phyloP scores from a whole-genome alignment of 2,329 filamentous ascomycete species.

The Magnaporthiopsis incrustans region DNA sequence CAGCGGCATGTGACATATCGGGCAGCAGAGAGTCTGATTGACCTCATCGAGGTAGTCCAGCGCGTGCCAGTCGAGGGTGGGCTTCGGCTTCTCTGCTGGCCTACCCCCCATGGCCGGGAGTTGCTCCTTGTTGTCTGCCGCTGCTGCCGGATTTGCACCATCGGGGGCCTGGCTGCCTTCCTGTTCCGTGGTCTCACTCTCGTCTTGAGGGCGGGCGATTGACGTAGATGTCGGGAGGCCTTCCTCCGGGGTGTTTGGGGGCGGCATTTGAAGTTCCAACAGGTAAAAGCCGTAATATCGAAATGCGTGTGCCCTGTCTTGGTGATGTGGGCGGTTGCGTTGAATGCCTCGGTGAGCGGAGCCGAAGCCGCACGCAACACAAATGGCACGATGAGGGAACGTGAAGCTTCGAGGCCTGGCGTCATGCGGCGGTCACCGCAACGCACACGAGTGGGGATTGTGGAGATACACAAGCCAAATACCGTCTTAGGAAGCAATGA shows the following conservation, averaged over 20 bases:
- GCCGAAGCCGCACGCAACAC: neutral
- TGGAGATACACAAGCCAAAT: too few species aligned
- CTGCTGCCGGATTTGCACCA: neutral
- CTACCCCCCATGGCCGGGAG: neutral
- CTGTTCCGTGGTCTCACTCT: neutral
- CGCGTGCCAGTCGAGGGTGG: conserved; percentile 22
- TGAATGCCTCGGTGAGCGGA: neutral
- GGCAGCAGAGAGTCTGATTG: conserved; percentile 28
- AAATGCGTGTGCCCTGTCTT: neutral
- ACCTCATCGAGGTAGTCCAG: conserved; percentile 24
- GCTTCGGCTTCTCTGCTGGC: neutral
- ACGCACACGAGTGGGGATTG: neutral
- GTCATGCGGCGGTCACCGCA: neutral
- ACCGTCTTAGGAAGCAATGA: too few species aligned
- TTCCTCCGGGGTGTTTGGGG: conserved; percentile 19
- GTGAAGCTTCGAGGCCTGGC: neutral
- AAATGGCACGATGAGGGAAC: neutral
- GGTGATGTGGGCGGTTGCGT: neutral
- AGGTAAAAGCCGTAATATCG: neutral
- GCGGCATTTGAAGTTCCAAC: conserved; percentile 17
- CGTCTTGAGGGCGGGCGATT: neutral
- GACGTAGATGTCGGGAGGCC: neutral
- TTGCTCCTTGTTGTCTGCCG: neutral
- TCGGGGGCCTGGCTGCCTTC: neutral
- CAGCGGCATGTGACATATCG: conserved; percentile 50